A percentile compares a stretch with the other conserved stretches of the same genome.
These are phyloP conservation scores for Trametes versicolor DNA, from an alignment of 1,284 basidiomycete genomes.

Conservation along the genomic window DNA sequence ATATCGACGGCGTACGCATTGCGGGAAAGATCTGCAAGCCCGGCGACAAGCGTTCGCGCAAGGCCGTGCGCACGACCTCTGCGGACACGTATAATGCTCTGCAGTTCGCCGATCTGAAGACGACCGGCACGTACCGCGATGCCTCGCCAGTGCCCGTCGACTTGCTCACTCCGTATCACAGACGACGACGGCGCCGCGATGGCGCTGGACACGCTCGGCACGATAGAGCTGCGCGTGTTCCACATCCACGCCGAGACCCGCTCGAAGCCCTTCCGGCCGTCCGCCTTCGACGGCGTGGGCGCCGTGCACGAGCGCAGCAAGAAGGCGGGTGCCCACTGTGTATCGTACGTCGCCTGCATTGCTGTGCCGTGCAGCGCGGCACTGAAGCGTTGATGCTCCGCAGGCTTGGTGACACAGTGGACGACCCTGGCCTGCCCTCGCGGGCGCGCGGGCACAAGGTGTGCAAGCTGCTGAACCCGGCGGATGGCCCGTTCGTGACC, in stretches of 20 bases:
- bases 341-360: constrained; percentile 2
- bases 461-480: not conserved
- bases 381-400: not conserved
- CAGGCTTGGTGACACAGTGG: not conserved
- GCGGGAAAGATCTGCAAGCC: not conserved
- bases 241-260: constrained; percentile 15
- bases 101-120: constrained; percentile 5
- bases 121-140: constrained; percentile 22
- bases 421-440: not conserved
- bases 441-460: not conserved
- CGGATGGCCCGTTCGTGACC: constrained; percentile 6
- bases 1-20: not conserved
- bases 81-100: not conserved
- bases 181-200: constrained; percentile 18
- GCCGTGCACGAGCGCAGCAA: constrained; percentile 38
- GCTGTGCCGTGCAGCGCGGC: not conserved
- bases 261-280: constrained; percentile 7
- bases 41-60: not conserved
- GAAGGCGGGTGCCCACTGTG: constrained; percentile 27
- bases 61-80: constrained; percentile 1
- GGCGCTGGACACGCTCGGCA: constrained; percentile 16
- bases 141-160: not conserved
- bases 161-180: not conserved
- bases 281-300: constrained; percentile 16
- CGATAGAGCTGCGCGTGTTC: constrained; percentile 24